These are phyloP conservation scores for Luffa aegyptiaca DNA, from an alignment of 306 rosid genomes.

Conservation along the genomic window DNA sequence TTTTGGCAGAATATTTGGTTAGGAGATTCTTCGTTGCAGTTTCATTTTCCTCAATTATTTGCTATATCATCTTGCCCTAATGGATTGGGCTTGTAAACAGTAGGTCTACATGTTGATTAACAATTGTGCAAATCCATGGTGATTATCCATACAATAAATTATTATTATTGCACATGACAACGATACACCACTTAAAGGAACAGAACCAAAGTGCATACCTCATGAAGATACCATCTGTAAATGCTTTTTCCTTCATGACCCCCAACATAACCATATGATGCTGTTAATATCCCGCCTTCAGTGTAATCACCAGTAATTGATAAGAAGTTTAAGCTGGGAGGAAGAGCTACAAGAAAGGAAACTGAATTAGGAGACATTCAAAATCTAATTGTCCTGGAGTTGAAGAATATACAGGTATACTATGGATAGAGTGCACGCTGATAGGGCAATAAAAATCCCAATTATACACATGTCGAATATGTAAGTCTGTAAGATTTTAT, in stretches of 20 bases:
- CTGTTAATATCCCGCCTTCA: conserved; percentile 86
- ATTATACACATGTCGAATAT: neutral
- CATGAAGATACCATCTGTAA: conserved; percentile 86
- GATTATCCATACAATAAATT: neutral
- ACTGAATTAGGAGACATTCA: conserved; percentile 8
- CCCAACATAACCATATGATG: conserved; percentile 95
- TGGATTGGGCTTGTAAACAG: neutral
- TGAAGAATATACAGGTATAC: neutral
- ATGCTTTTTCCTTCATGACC: conserved; percentile 96
- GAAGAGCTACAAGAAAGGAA: conserved; percentile 62
- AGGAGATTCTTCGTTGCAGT: too few species aligned
- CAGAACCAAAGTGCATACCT: conserved; percentile 36
- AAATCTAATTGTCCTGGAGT: neutral
- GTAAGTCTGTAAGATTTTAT: neutral
- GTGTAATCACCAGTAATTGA: conserved; percentile 82
- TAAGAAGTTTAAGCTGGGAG: conserved; percentile 96
- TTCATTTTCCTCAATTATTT: too few species aligned
- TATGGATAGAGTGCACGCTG: neutral
- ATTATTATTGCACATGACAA: neutral
- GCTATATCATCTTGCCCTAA: too few species aligned
- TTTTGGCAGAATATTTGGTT: too few species aligned
- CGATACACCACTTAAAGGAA: neutral
- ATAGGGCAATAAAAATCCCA: neutral
- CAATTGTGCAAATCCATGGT: neutral
- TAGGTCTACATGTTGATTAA: neutral